Evolutionary conservation across 2,329 filamentous ascomycete species (phyloP), one percentile per base, ranked within the genome.

Genomic region (Trichoderma afroharzianum): DNA sequence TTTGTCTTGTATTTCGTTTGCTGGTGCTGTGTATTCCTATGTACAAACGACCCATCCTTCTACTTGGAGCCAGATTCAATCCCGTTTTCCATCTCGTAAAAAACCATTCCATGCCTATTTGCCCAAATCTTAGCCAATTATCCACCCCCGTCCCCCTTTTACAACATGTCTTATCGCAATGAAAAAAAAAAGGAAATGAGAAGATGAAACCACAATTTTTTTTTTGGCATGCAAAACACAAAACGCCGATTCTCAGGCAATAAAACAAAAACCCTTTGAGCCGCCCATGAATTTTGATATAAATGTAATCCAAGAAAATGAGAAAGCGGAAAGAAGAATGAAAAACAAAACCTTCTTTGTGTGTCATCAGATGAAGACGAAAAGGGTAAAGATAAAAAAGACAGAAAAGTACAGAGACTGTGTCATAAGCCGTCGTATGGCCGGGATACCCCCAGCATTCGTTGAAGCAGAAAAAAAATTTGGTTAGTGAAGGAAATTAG

Each of bases 381-480:
- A 59, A 33, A 66, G 26, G 47, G 28, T 21, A 32, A 32, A 59
- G 32, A 63, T 28, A 53, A 53, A 66, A 8, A 55, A 33, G 43
- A 62, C n/a, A 68, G 7, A 69, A 61, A 43, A 63, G 53, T 72
- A 66, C 53, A 72, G 47, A 72, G 59, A 55, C 50, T n/a, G 24
- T 53, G 66, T 69, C 66, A 57, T 72, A 32, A 72, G 71, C 66
- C 61, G 71, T 69, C 66, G 68, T 71, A 66, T 61, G 30, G 61
- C 71, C 66, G 71, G 61, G 70, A 68, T 63, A 58, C 43, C 70
- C 70, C 70, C 36, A 50, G 63, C 63, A 50, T 14, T 68, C 63
- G 64, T 68, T 47, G 59, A 69, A 57, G 28, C 62, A 63, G 43
- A 47, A 50, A 50, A 50, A 59, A 59, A 18, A 15, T 53, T 9